phyloP scores from a whole-genome alignment of 257 asterid genomes.

The Misopates orontium region DNA sequence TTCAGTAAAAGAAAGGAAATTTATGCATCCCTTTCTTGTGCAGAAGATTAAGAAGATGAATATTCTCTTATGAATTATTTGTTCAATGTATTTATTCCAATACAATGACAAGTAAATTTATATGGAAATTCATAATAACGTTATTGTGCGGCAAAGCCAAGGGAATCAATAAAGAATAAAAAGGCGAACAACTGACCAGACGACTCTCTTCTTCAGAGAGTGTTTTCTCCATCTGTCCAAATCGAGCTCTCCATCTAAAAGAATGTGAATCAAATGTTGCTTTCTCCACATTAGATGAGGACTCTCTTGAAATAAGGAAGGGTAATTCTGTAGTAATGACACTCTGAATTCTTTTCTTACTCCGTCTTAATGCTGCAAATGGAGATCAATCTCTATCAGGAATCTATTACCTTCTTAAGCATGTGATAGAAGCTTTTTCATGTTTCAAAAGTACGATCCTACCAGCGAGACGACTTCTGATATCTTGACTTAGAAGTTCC shows the following conservation, averaged over 20 bases:
- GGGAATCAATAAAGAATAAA: neutral
- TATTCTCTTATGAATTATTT: too few relatives aligned
- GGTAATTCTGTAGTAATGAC: conserved; percentile 78
- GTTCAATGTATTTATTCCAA: too few relatives aligned
- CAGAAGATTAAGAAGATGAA: too few relatives aligned
- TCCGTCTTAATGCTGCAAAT: conserved; percentile 73
- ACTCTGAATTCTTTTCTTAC: conserved; percentile 74
- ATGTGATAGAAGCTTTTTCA: conserved; percentile 4
- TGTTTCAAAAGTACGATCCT: conserved; percentile 11
- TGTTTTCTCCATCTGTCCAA: conserved; percentile 71
- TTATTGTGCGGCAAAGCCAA: neutral
- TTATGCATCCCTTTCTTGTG: too few relatives aligned
- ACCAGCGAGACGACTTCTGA: conserved; percentile 89
- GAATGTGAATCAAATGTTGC: conserved; percentile 54
- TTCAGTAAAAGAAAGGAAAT: too few relatives aligned
- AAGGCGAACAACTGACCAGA: conserved; percentile 47
- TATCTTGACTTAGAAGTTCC: conserved; percentile 90
- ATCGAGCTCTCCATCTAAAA: conserved; percentile 65
- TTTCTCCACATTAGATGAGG: conserved; percentile 45
- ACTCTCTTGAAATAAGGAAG: conserved; percentile 60
- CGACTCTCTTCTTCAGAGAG: conserved; percentile 80
- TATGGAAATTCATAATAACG: neutral
- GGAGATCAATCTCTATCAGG: conserved; percentile 17
- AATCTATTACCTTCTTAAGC: conserved; percentile 5
- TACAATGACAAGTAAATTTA: too few relatives aligned